Evolutionary conservation across 371 early-diverging fungal species (phyloP).

Genomic region (Rhizopus sp.): DNA sequence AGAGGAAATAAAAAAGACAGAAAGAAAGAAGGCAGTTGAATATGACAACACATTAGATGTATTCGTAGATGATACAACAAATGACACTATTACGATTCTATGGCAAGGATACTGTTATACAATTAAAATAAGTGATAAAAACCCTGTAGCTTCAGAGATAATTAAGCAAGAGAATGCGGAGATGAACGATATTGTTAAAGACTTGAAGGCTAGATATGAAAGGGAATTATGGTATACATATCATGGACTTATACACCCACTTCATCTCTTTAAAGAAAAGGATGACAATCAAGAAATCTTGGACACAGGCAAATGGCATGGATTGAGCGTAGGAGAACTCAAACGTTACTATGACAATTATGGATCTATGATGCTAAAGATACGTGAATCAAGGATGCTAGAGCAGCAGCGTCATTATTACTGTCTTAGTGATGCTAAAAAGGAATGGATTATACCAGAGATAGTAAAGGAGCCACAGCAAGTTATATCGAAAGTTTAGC

Average conservation of each 20-base stretch:
- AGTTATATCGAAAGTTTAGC: neutral
- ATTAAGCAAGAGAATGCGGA: neutral
- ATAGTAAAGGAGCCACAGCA: slow-evolving; percentile 4
- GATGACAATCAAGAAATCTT: slow-evolving; percentile 6
- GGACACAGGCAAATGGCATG: slow-evolving; percentile 24
- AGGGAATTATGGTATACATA: slow-evolving; percentile 34
- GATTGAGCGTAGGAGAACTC: slow-evolving; percentile 33
- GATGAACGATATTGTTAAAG: neutral
- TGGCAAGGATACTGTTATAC: slow-evolving; percentile 50
- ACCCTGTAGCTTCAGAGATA: slow-evolving; percentile 13
- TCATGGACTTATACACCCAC: slow-evolving; percentile 40
- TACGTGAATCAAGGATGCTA: slow-evolving; percentile 37
- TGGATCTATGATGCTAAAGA: slow-evolving; percentile 46
- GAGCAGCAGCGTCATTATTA: slow-evolving; percentile 39
- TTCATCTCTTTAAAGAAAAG: slow-evolving; percentile 27
- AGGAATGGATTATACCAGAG: slow-evolving; percentile 37
- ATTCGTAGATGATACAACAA: slow-evolving; percentile 15
- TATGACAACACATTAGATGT: slow-evolving; percentile 42
- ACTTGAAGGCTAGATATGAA: slow-evolving; percentile 26
- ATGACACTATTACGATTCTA: slow-evolving; percentile 17
- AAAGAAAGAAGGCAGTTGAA: slow-evolving; percentile 28
- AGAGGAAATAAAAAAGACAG: slow-evolving; percentile 10
- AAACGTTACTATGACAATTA: slow-evolving; percentile 43
- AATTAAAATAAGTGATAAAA: slow-evolving; percentile 6
- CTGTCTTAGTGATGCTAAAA: slow-evolving; percentile 15